These are phyloP conservation scores for Hyphopichia khmerensis DNA, from an alignment of 1,139 yeast genomes.

Conservation along the genomic window DNA sequence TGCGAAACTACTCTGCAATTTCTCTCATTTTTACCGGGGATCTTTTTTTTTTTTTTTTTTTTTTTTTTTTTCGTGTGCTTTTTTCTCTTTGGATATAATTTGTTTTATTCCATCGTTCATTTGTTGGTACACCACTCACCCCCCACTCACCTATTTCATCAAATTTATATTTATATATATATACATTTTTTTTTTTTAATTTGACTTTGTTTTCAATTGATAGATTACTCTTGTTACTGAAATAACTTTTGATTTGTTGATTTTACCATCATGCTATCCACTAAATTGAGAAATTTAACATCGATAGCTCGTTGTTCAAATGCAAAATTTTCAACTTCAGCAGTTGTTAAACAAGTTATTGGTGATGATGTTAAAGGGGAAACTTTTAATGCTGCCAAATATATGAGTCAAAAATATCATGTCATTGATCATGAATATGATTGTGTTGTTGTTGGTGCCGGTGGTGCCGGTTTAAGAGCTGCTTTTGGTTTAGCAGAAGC, in stretches of 20 bases:
- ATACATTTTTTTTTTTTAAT: no score
- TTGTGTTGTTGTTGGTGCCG: conserved; percentile 97
- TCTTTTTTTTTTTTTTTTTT: neutral
- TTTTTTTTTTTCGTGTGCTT: neutral
- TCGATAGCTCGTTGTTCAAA: neutral
- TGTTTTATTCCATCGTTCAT: neutral
- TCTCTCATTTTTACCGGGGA: no score
- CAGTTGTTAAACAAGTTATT: conserved; percentile 34
- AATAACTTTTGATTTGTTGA: no score
- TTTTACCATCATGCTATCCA: neutral
- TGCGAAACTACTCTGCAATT: no score
- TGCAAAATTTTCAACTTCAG: conserved; percentile 25
- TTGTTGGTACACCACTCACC: no score
- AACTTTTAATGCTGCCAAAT: conserved; percentile 47
- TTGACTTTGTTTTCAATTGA: no score
- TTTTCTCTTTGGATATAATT: neutral
- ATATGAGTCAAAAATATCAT: conserved; percentile 77
- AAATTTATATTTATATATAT: no score
- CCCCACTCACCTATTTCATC: no score
- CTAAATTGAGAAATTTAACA: neutral
- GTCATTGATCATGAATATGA: conserved; percentile 97
- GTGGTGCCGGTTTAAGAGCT: conserved; percentile 98
- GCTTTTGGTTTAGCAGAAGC: conserved; percentile 97
- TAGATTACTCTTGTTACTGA: neutral
- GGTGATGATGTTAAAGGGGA: conserved; percentile 51